phyloP scores from a whole-genome alignment of 768 basidiomycete genomes.

The Leccinum arenicola region DNA sequence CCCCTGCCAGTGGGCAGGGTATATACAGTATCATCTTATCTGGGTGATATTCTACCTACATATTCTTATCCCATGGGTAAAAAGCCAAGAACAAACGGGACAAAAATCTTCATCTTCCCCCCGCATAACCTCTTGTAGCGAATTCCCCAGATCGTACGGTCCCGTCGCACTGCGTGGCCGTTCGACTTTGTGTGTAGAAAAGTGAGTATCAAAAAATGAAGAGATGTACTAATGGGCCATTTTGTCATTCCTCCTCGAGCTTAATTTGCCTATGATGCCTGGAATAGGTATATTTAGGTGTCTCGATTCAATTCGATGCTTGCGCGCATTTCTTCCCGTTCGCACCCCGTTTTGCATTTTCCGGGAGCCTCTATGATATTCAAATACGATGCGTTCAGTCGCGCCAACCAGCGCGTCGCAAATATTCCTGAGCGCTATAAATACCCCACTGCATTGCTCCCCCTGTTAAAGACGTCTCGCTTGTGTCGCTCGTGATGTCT shows the following conservation, averaged over 20 bases:
- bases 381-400: not conserved
- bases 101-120: no score
- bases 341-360: not conserved
- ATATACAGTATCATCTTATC: not conserved
- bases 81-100: no score
- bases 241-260: not conserved
- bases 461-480: not conserved
- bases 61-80: not conserved
- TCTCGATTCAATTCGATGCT: not conserved
- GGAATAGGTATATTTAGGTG: not conserved
- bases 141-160: no score
- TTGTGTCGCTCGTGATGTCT: not conserved
- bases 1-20: not conserved
- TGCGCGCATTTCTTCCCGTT: not conserved
- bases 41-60: not conserved
- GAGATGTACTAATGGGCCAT: not conserved
- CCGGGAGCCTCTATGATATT: not conserved
- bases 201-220: no score
- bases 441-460: not conserved
- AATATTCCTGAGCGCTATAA: not conserved
- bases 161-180: no score
- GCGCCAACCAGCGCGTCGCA: not conserved
- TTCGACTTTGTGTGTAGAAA: not conserved
- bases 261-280: no score
- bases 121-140: not conserved